These are phyloP conservation scores for Phytophthora hybrid DNA, from an alignment of 352 stramenopile species.

Conservation along the genomic window DNA sequence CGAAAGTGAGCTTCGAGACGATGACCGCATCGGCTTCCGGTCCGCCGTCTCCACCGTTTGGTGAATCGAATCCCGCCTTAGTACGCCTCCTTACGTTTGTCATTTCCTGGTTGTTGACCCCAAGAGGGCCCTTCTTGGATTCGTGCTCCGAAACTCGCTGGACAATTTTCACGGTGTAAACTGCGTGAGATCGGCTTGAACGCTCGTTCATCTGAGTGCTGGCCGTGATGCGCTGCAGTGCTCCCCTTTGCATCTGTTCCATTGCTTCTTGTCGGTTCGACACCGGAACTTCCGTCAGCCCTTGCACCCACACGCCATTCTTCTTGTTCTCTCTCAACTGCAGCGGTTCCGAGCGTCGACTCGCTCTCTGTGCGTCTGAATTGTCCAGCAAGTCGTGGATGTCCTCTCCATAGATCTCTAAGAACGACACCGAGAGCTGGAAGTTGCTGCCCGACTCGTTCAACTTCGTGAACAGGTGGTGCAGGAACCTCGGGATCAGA, in stretches of 20 bases:
- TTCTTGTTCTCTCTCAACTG: constrained; percentile 78
- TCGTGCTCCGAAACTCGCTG: constrained; percentile 45
- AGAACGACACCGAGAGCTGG: constrained; percentile 85
- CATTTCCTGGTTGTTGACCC: constrained; percentile 28
- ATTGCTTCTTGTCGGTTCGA: constrained; percentile 63
- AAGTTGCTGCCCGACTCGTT: constrained; percentile 44
- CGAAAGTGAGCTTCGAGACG: constrained; percentile 89
- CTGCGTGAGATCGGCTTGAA: constrained; percentile 87
- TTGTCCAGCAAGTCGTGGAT: constrained; percentile 95
- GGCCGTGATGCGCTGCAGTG: constrained; percentile 77
- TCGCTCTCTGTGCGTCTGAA: constrained; percentile 29
- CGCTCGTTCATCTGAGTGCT: constrained; percentile 92
- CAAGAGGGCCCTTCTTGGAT: constrained; percentile 16
- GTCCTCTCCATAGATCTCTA: constrained; percentile 99
- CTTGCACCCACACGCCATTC: constrained; percentile 80
- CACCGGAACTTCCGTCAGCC: constrained; percentile 78
- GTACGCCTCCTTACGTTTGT: background rate
- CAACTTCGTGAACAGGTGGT: constrained; percentile 75
- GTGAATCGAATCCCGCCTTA: constrained; percentile 3
- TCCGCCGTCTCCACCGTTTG: constrained; percentile 8
- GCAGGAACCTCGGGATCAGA: constrained; percentile 86
- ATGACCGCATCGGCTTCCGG: constrained; percentile 41
- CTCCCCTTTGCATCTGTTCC: constrained; percentile 83
- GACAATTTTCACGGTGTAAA: constrained; percentile 90
- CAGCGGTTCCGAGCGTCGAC: constrained; percentile 54